Conservation (phyloP, 257 asterid species). For the Rhazya stricta region DNA sequence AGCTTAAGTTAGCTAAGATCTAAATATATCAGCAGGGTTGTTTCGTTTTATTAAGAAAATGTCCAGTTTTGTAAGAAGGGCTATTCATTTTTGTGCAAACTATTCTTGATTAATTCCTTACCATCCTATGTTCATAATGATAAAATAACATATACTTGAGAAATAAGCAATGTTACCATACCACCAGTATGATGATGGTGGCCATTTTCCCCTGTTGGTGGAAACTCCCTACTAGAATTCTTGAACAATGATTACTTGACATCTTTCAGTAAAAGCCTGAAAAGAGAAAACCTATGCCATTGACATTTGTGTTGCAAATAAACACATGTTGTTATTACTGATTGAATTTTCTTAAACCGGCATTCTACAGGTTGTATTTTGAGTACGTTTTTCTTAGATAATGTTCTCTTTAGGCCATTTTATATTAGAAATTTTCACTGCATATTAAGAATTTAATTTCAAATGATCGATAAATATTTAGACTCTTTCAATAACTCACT, state of each 20-base stretch:
- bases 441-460: too few relatives aligned
- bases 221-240: not conserved
- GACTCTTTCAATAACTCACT: not conserved
- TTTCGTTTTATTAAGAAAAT: conserved; percentile 1
- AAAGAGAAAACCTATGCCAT: too few relatives aligned
- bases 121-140: not conserved
- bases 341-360: too few relatives aligned
- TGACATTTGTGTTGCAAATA: too few relatives aligned
- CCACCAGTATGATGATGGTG: not conserved
- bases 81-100: not conserved
- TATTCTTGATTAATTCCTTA: not conserved
- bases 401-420: too few relatives aligned
- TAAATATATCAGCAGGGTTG: not conserved
- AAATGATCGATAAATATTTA: too few relatives aligned
- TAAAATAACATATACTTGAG: not conserved
- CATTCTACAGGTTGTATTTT: too few relatives aligned
- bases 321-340: too few relatives aligned
- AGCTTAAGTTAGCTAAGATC: conserved; percentile 2
- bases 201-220: not conserved
- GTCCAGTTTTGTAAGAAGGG: not conserved
- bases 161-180: not conserved
- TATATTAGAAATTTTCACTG: too few relatives aligned
- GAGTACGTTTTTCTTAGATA: too few relatives aligned
- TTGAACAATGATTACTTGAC: too few relatives aligned
- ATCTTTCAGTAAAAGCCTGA: too few relatives aligned